These are phyloP conservation scores for Trebouxia sp. DNA, from an alignment of 139 green algal species.

Conservation along the genomic window DNA sequence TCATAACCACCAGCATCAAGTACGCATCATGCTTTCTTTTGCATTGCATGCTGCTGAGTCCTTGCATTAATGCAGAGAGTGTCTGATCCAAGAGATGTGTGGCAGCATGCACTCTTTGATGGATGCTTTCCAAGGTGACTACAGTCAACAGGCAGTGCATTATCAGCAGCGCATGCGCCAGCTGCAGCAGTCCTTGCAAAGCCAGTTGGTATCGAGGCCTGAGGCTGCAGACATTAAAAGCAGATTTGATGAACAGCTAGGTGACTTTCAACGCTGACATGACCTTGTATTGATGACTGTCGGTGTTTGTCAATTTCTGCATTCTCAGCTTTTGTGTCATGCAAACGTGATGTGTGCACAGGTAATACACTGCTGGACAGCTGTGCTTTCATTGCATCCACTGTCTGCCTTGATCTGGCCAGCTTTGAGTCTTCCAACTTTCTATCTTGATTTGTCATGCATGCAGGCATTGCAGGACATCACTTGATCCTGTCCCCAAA, in stretches of 20 bases:
- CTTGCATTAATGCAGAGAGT: conserved; percentile 42
- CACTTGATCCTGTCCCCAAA: no score
- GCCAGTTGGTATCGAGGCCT: neutral
- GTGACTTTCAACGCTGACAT: no score
- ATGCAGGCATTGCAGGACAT: no score
- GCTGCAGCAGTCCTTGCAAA: neutral
- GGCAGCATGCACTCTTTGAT: neutral
- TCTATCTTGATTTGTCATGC: no score
- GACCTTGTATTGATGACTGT: no score
- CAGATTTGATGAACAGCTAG: neutral
- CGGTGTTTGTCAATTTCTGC: neutral
- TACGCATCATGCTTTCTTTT: no score
- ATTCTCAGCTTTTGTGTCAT: neutral
- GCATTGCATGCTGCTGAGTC: conserved; percentile 28
- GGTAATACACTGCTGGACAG: neutral
- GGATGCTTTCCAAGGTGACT: neutral
- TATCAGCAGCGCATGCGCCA: conserved; percentile 19
- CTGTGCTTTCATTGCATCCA: neutral
- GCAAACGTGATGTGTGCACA: no score
- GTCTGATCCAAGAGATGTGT: conserved; percentile 50
- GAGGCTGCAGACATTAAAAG: neutral
- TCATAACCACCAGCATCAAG: no score
- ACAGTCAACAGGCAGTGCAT: neutral
- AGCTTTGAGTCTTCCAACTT: no score
- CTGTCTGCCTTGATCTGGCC: no score